These are phyloP conservation scores for Leptodermis oblonga DNA, from an alignment of 257 asterid species.

Conservation along the genomic window DNA sequence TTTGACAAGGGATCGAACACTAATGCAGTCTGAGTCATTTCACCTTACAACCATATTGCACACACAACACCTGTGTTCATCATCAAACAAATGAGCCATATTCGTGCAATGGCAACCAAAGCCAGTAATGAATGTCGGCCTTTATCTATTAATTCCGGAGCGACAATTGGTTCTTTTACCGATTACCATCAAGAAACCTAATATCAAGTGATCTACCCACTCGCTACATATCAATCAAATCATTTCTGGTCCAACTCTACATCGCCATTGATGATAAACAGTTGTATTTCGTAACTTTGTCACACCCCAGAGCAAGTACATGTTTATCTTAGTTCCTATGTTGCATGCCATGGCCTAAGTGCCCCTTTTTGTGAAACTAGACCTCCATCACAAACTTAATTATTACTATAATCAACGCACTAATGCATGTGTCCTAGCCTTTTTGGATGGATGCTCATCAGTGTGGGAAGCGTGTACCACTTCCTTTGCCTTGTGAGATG, in stretches of 20 bases:
- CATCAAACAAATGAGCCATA: too few species aligned
- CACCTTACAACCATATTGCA: constrained; percentile 3
- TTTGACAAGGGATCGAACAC: neutral
- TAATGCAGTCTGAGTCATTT: constrained; percentile 11
- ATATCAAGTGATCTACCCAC: neutral
- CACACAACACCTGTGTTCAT: neutral
- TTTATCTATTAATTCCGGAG: neutral
- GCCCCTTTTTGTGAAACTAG: too few species aligned
- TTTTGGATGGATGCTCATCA: constrained; percentile 3
- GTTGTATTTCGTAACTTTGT: too few species aligned
- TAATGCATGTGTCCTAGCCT: neutral
- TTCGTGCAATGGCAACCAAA: too few species aligned
- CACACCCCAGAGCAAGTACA: too few species aligned
- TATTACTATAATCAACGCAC: neutral
- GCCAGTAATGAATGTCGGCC: constrained; percentile 19
- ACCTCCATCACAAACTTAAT: too few species aligned
- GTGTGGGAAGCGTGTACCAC: constrained; percentile 11
- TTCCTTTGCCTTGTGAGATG: constrained; percentile 8
- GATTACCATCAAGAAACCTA: neutral
- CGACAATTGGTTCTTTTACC: neutral
- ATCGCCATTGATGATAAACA: too few species aligned
- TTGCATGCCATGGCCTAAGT: too few species aligned
- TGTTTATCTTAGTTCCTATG: too few species aligned
- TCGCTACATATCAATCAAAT: constrained; percentile 1
- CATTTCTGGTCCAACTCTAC: neutral